Evolutionary conservation across 2,329 filamentous ascomycete genomes (phyloP), one percentile per base, ranked within the genome.

Genomic region (Trichoderma koningii): DNA sequence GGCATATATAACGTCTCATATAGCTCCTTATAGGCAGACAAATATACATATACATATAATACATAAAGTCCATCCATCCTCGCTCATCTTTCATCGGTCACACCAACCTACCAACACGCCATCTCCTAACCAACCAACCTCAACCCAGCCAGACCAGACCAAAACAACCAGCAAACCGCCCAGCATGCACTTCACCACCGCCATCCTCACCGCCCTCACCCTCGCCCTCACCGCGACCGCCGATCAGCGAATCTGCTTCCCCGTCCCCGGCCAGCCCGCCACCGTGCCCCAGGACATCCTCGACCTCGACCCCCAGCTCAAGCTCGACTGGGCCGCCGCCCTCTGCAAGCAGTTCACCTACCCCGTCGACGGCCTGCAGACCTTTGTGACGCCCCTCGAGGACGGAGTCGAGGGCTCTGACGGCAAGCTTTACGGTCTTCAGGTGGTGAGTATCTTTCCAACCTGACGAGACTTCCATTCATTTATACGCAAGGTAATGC

Each of bases 141-240:
- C 19, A 6, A 19, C 38, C 17, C 17, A 17, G 28, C 41, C 23
- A 5, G 28, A 26, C 2, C 34, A 14, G 3, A 28, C 30, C 30
- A 34, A 3, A 28, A 28, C 28, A 28, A 28, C 28, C 28, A 7
- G 28, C 26, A 28, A 44, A 9, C 15, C 28, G 23, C 12, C 5
- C 47, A 62, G 7, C 26, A 62, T 62, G 59, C 59, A 45, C 12
- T 62, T 62, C 7, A 45, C 7, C 30, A 34, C 59, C 10, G 23
- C 48, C n/a, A 53, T 53, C 48, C 23, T 45, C 38, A 23, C 59
- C 38, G 34, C 48, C 3, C 59, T 62, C 7, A 10, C 12, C 23
- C 59, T 62, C n/a, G 59, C 19, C 14, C 23, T 62, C 48, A 44
- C 59, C 14, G 59, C 48, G 23, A 45, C 23, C 7, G 59, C 59